These are phyloP conservation scores for Sporormia fimetaria DNA, from an alignment of 495 filamentous ascomycete genomes.

Conservation along the genomic window DNA sequence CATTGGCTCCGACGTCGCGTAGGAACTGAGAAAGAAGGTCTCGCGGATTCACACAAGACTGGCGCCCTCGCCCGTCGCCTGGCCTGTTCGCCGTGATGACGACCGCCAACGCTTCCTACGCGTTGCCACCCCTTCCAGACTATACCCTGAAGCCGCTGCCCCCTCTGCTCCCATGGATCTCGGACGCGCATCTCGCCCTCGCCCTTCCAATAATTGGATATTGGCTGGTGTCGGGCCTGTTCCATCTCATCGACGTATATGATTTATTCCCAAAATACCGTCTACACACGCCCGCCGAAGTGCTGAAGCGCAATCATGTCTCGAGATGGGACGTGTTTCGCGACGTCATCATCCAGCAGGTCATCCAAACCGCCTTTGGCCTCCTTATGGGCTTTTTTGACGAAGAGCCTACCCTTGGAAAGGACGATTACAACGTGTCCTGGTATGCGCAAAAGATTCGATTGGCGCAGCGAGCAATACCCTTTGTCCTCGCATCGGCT, in stretches of 20 bases:
- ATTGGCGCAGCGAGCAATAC: constrained; percentile 56
- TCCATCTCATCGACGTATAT: constrained; percentile 70
- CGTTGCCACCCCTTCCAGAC: constrained; percentile 64
- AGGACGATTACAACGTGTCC: constrained; percentile 71
- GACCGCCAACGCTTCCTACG: constrained; percentile 33
- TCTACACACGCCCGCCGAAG: constrained; percentile 82
- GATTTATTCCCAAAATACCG: constrained; percentile 80
- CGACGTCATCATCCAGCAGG: constrained; percentile 79
- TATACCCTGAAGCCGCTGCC: constrained; percentile 57
- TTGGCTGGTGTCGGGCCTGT: constrained; percentile 77
- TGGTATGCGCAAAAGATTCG: constrained; percentile 69
- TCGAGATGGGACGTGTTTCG: constrained; percentile 68
- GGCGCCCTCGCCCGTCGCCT: no score
- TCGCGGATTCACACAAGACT: no score
- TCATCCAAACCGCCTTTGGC: constrained; percentile 67
- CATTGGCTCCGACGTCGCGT: no score
- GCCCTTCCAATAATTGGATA: constrained; percentile 73
- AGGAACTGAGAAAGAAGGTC: no score
- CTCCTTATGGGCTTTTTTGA: constrained; percentile 53
- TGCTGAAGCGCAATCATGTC: constrained; percentile 76
- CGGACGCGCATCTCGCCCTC: constrained; percentile 66
- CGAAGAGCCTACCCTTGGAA: constrained; percentile 51
- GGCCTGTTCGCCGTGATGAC: constrained; percentile 30
- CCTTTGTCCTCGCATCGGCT: constrained; percentile 39
- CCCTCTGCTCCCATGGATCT: constrained; percentile 62